phyloP scores from a whole-genome alignment of 345 rosid genomes.

The Combretum micranthum region DNA sequence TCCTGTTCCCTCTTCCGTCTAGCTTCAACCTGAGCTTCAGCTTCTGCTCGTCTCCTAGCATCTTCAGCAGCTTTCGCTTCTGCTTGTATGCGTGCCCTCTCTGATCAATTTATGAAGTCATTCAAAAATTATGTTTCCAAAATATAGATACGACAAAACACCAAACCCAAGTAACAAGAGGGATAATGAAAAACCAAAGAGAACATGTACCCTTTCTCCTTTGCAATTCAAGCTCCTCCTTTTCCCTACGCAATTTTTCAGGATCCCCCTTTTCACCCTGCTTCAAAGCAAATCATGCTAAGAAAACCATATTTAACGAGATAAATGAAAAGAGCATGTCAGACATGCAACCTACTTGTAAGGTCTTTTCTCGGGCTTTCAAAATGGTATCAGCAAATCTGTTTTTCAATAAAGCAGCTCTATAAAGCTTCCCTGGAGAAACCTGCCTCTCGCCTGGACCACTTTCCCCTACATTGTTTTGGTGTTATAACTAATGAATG shows the following conservation, averaged over 20 bases:
- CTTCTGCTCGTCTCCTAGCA: slow-evolving; percentile 77
- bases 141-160: background rate
- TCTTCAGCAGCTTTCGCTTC: slow-evolving; percentile 94
- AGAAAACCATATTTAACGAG: slow-evolving; percentile 4
- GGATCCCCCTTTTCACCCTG: slow-evolving; percentile 77
- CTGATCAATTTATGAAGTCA: slow-evolving; percentile 26
- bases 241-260: slow-evolving; percentile 69
- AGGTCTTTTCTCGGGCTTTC: slow-evolving; percentile 86
- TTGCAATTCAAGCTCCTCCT: slow-evolving; percentile 79
- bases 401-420: slow-evolving; percentile 73
- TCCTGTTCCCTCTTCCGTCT: slow-evolving; percentile 79
- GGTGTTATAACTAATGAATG: slow-evolving; percentile 18
- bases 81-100: slow-evolving; percentile 86
- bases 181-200: background rate
- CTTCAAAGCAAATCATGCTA: slow-evolving; percentile 15
- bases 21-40: slow-evolving; percentile 78
- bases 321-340: slow-evolving; percentile 8
- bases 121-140: background rate
- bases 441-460: slow-evolving; percentile 57
- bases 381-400: slow-evolving; percentile 93
- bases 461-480: slow-evolving; percentile 57
- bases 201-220: slow-evolving; percentile 54
- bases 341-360: slow-evolving; percentile 48
- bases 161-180: background rate
- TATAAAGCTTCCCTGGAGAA: slow-evolving; percentile 72